A percentile compares a stretch with the other conserved stretches of the same genome.
These are phyloP conservation scores for Trichomonas tenax DNA, from an alignment of 208 protist species.

Conservation along the genomic window DNA sequence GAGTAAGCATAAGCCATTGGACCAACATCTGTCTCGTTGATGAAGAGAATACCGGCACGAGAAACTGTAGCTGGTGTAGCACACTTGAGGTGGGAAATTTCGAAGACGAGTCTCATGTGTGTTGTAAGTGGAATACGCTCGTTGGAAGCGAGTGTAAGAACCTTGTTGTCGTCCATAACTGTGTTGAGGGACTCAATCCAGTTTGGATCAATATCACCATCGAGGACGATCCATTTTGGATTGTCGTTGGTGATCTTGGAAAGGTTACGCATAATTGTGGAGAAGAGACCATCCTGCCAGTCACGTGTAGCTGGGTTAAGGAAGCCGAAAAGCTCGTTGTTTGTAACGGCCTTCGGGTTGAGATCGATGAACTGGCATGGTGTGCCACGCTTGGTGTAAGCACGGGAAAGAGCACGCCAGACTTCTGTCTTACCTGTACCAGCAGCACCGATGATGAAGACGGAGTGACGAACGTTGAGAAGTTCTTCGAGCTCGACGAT, in stretches of 20 bases:
- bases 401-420: constrained; percentile 74
- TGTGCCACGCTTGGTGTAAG: constrained; percentile 68
- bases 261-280: constrained; percentile 76
- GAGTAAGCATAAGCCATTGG: constrained; percentile 75
- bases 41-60: constrained; percentile 85
- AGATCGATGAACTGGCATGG: constrained; percentile 63
- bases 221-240: constrained; percentile 79
- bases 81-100: constrained; percentile 82
- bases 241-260: constrained; percentile 54
- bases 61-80: constrained; percentile 90
- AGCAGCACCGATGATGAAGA: constrained; percentile 86
- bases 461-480: constrained; percentile 88
- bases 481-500: constrained; percentile 90
- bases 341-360: constrained; percentile 92
- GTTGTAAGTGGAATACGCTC: constrained; percentile 89
- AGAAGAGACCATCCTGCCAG: constrained; percentile 47
- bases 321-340: constrained; percentile 92
- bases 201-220: constrained; percentile 89
- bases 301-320: constrained; percentile 70
- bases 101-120: constrained; percentile 91
- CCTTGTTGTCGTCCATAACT: constrained; percentile 85
- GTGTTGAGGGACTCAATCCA: constrained; percentile 99
- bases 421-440: constrained; percentile 81
- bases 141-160: constrained; percentile 89
- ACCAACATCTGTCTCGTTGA: constrained; percentile 87